A percentile compares a stretch with the other conserved stretches of the same genome.
phyloP scores from a whole-genome alignment of 352 stramenopile species.

The Aphanomyces stellatus region DNA sequence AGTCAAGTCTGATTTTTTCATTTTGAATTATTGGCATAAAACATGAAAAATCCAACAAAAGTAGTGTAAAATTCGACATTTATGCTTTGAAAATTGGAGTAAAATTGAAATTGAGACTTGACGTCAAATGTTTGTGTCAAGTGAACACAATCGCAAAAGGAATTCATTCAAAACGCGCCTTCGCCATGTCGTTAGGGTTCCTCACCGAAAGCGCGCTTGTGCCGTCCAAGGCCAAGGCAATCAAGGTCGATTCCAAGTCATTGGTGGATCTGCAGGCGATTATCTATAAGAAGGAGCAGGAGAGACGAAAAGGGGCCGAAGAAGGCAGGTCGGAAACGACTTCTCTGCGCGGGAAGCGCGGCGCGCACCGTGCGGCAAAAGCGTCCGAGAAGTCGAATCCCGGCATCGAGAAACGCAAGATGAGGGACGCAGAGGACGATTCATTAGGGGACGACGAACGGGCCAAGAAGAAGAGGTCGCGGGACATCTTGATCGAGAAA shows the following conservation, averaged over 20 bases:
- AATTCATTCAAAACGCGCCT: too few species aligned
- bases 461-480: conserved; percentile 47
- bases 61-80: too few species aligned
- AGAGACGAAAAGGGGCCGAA: conserved; percentile 45
- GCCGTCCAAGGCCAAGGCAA: conserved; percentile 84
- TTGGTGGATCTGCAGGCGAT: conserved; percentile 76
- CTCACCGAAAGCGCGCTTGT: conserved; percentile 88
- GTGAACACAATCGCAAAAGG: too few species aligned
- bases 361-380: not conserved
- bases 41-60: too few species aligned
- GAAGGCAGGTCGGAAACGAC: conserved; percentile 37
- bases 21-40: too few species aligned
- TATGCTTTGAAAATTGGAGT: too few species aligned
- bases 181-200: conserved; percentile 83
- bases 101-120: too few species aligned
- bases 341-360: conserved; percentile 26
- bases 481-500: conserved; percentile 56
- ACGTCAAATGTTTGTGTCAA: not conserved
- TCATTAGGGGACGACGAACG: conserved; percentile 53
- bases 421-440: conserved; percentile 38
- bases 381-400: conserved; percentile 31
- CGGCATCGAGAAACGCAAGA: conserved; percentile 46
- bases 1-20: too few species aligned
- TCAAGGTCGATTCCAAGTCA: conserved; percentile 79
- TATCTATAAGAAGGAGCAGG: conserved; percentile 77